Percentiles rank a stretch among this genome's conserved stretches.
These are phyloP conservation scores for Penicillium sp. DNA, from an alignment of 2,329 filamentous ascomycete genomes.

Conservation along the genomic window DNA sequence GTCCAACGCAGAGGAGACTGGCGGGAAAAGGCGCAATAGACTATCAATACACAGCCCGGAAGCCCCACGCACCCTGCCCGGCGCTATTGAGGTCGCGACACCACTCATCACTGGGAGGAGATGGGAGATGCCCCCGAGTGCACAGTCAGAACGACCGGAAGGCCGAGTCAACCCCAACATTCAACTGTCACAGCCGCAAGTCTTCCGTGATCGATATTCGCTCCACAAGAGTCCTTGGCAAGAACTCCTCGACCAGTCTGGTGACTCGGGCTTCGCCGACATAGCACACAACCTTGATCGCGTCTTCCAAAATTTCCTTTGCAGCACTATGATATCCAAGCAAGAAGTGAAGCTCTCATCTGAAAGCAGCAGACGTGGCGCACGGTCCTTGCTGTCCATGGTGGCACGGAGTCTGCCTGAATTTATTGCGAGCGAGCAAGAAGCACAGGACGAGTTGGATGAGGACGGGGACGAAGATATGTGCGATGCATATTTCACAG, in stretches of 20 bases:
- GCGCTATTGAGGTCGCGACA: constrained; percentile 43
- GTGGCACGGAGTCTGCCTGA: constrained; percentile 35
- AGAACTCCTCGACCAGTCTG: constrained; percentile 31
- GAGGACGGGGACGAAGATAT: constrained; percentile 38
- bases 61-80: constrained; percentile 34
- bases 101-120: constrained; percentile 40
- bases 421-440: constrained; percentile 40
- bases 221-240: constrained; percentile 36
- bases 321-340: constrained; percentile 27
- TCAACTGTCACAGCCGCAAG: constrained; percentile 18
- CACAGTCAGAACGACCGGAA: constrained; percentile 19
- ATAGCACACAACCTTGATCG: constrained; percentile 37
- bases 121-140: constrained; percentile 21
- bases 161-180: constrained; percentile 4
- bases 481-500: constrained; percentile 43
- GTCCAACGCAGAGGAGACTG: constrained; percentile 25
- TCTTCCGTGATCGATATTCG: constrained; percentile 27
- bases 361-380: constrained; percentile 16
- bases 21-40: constrained; percentile 25
- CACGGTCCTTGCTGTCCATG: constrained; percentile 40
- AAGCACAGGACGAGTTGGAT: constrained; percentile 31
- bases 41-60: constrained; percentile 38
- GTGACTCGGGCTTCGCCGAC: constrained; percentile 32
- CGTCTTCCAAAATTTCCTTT: constrained; percentile 38
- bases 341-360: neutral